phyloP scores from a whole-genome alignment of 805 yeast genomes.

The Metschnikowia gruessii region DNA sequence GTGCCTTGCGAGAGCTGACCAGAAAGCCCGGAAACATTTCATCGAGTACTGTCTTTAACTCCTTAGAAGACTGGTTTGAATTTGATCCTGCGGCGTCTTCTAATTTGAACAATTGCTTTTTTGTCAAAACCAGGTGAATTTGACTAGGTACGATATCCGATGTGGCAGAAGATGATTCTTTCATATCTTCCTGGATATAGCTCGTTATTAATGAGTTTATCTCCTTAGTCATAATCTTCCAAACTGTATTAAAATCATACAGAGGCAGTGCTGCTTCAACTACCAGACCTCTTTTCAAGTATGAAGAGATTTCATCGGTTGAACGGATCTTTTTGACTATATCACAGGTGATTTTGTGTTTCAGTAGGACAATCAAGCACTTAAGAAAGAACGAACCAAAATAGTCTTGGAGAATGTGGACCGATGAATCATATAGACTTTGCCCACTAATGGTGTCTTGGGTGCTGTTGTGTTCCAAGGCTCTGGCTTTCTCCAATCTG shows the following conservation, averaged over 20 bases:
- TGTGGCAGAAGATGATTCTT: constrained; percentile 1
- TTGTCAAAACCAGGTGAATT: constrained; percentile 24
- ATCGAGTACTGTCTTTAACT: constrained; percentile 40
- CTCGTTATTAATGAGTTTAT: constrained; percentile 29
- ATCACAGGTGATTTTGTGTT: constrained; percentile 64
- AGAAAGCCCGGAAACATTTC: constrained; percentile 71
- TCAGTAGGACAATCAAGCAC: constrained; percentile 61
- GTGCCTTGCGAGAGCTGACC: constrained; percentile 16
- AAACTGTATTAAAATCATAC: constrained; percentile 25
- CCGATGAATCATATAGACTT: constrained; percentile 45
- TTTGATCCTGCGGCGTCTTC: constrained; percentile 29
- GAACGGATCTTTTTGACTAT: constrained; percentile 40
- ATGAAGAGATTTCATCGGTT: constrained; percentile 18
- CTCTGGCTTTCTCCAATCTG: constrained; percentile 29
- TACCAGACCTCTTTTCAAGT: constrained; percentile 12
- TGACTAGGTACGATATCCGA: constrained; percentile 13
- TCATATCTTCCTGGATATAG: constrained; percentile 31
- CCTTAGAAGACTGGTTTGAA: constrained; percentile 24
- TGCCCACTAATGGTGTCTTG: constrained; percentile 26
- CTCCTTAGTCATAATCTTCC: constrained; percentile 36
- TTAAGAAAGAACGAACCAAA: constrained; percentile 69
- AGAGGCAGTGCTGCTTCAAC: constrained; percentile 2
- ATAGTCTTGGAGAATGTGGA: constrained; percentile 61
- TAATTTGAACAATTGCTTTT: constrained; percentile 31
- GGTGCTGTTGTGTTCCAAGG: constrained; percentile 25